Evolutionary conservation across 768 basidiomycete genomes (phyloP).

Genomic region (Leccinum disarticulatum): DNA sequence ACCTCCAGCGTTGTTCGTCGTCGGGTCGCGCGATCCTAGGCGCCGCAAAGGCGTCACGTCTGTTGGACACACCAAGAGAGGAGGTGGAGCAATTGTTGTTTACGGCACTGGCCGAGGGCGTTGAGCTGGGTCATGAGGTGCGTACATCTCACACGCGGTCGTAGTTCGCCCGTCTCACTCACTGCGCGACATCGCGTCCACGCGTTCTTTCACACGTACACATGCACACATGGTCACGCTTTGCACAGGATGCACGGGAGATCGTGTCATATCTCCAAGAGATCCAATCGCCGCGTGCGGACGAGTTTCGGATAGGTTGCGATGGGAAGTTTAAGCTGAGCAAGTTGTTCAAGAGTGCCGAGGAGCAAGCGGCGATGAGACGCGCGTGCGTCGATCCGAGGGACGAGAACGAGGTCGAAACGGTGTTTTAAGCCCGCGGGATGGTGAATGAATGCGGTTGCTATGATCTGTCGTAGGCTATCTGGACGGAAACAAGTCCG

Average conservation of each 20-base stretch:
- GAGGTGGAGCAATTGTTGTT: slow-evolving; percentile 66
- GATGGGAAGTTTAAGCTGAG: slow-evolving; percentile 56
- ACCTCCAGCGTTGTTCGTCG: slow-evolving; percentile 60
- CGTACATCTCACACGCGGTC: neutral
- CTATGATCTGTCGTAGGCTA: neutral
- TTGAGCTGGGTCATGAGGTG: slow-evolving; percentile 47
- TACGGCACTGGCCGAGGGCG: slow-evolving; percentile 42
- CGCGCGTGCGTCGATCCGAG: slow-evolving; percentile 19
- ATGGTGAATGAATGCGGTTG: neutral
- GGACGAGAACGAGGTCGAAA: slow-evolving; percentile 26
- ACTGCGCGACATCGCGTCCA: neutral
- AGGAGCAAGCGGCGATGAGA: slow-evolving; percentile 48
- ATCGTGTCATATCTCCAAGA: slow-evolving; percentile 49
- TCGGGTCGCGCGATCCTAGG: slow-evolving; percentile 58
- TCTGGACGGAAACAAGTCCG: neutral
- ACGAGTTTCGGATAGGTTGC: slow-evolving; percentile 62
- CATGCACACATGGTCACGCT: neutral
- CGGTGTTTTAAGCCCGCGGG: slow-evolving; percentile 18
- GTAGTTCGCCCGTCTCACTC: neutral
- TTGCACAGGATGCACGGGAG: slow-evolving; percentile 49
- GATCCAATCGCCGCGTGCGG: slow-evolving; percentile 50
- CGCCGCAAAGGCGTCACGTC: slow-evolving; percentile 54
- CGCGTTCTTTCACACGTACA: neutral
- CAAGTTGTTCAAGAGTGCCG: slow-evolving; percentile 60
- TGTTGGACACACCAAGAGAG: slow-evolving; percentile 46